A percentile compares a stretch with the other conserved stretches of the same genome.
Evolutionary conservation across 345 rosid genomes (phyloP).

Genomic region (Noccaea bulbosa): DNA sequence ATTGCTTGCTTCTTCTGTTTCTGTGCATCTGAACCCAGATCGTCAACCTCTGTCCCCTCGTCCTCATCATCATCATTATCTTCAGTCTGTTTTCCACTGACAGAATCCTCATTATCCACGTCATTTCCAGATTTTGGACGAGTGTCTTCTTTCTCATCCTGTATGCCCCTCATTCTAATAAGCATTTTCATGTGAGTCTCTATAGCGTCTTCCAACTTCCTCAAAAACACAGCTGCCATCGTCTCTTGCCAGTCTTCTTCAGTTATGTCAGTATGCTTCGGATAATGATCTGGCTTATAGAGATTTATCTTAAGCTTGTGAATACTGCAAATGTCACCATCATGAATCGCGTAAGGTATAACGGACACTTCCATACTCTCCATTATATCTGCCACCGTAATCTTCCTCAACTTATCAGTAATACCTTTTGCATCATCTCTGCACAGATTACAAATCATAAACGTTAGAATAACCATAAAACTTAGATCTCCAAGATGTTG

Average conservation of each 20-base stretch:
- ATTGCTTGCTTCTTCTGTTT: constrained; percentile 57
- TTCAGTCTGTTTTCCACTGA: constrained; percentile 33
- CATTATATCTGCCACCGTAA: constrained; percentile 77
- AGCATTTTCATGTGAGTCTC: constrained; percentile 72
- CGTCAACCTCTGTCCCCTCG: constrained; percentile 61
- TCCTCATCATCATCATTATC: constrained; percentile 58
- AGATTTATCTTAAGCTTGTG: constrained; percentile 88
- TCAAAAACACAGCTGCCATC: constrained; percentile 55
- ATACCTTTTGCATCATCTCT: constrained; percentile 73
- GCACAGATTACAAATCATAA: constrained; percentile 37
- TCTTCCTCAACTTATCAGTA: constrained; percentile 77
- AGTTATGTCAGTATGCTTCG: constrained; percentile 51
- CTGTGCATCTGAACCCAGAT: constrained; percentile 83
- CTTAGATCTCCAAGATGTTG: constrained; percentile 1
- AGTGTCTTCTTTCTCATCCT: constrained; percentile 48
- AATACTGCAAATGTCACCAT: constrained; percentile 52
- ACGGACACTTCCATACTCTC: constrained; percentile 72
- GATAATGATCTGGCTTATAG: constrained; percentile 61
- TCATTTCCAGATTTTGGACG: constrained; percentile 46
- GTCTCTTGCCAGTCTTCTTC: constrained; percentile 69
- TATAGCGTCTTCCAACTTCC: constrained; percentile 92
- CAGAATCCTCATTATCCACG: constrained; percentile 60
- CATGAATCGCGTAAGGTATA: constrained; percentile 54
- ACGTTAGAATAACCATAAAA: background rate
- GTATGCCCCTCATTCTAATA: constrained; percentile 72